phyloP scores from a whole-genome alignment of 1,284 basidiomycete species.

The Psilocybe mexicana region DNA sequence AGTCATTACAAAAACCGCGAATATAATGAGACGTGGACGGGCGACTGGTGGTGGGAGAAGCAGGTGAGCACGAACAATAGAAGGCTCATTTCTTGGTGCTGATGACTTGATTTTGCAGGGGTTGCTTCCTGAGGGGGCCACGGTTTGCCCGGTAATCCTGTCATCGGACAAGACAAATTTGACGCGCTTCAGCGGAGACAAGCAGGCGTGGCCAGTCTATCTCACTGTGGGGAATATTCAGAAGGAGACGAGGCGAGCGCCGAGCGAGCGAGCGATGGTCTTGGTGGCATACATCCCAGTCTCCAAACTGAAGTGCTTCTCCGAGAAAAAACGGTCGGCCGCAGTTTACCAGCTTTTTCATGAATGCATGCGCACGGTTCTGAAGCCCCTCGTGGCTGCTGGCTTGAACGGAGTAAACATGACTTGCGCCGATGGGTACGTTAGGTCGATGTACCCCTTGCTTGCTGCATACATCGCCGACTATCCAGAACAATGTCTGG shows the following conservation, averaged over 20 bases:
- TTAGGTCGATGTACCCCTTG: conserved; percentile 29
- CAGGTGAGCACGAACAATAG: conserved; percentile 7
- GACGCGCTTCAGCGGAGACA: conserved; percentile 34
- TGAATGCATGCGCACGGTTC: conserved; percentile 30
- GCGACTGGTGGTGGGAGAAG: conserved; percentile 37
- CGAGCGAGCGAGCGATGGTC: conserved; percentile 34
- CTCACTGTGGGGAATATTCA: conserved; percentile 42
- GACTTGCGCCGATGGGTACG: conserved; percentile 27
- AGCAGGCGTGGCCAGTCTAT: conserved; percentile 5
- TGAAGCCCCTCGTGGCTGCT: conserved; percentile 28
- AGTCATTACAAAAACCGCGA: conserved; percentile 20
- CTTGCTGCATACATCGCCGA: conserved; percentile 33
- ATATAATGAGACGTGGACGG: conserved; percentile 42
- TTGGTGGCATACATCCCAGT: conserved; percentile 42
- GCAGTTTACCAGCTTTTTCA: conserved; percentile 30
- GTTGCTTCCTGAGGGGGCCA: conserved; percentile 28
- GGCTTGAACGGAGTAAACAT: conserved; percentile 30
- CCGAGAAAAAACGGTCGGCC: conserved; percentile 24
- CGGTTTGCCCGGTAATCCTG: conserved; percentile 35
- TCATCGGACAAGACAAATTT: conserved; percentile 41
- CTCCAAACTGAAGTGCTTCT: conserved; percentile 31
- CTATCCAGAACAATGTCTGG: conserved; percentile 43
- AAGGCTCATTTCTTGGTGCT: conserved; percentile 22
- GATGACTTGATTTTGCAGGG: conserved; percentile 2
- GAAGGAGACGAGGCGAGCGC: conserved; percentile 38